Conservation (phyloP, 2,329 filamentous ascomycete species). For the Verticillium longisporum region DNA sequence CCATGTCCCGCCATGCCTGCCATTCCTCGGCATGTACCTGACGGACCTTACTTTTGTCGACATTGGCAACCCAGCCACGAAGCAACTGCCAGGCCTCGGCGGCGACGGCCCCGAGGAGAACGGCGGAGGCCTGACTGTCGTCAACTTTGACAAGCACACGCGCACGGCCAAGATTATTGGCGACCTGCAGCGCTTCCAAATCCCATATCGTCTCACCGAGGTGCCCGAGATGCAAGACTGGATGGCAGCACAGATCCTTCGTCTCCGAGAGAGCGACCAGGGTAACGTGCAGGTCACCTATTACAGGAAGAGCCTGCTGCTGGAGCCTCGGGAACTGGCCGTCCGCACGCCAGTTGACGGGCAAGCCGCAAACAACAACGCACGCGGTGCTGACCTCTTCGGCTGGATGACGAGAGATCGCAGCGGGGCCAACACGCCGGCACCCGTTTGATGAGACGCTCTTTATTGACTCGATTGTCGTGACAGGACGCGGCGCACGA, state of each 20-base stretch:
- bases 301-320: slow-evolving; percentile 76
- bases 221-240: slow-evolving; percentile 88
- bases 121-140: slow-evolving; percentile 63
- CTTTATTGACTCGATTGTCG: neutral
- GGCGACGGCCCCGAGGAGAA: slow-evolving; percentile 48
- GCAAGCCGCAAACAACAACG: slow-evolving; percentile 16
- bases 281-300: slow-evolving; percentile 54
- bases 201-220: slow-evolving; percentile 78
- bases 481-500: neutral
- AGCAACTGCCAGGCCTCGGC: slow-evolving; percentile 55
- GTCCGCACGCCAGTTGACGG: slow-evolving; percentile 23
- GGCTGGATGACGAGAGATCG: slow-evolving; percentile 46
- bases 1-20: slow-evolving; percentile 85
- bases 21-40: slow-evolving; percentile 92
- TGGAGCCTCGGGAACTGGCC: slow-evolving; percentile 65
- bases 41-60: slow-evolving; percentile 96
- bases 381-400: slow-evolving; percentile 35
- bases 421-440: slow-evolving; percentile 12
- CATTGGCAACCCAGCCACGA: slow-evolving; percentile 82
- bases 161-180: slow-evolving; percentile 93
- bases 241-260: slow-evolving; percentile 75
- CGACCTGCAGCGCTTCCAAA: slow-evolving; percentile 92
- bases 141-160: slow-evolving; percentile 97
- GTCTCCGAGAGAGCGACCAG: slow-evolving; percentile 58
- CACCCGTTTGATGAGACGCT: neutral